These are phyloP conservation scores for Fusarium humuli DNA, from an alignment of 2,329 filamentous ascomycete genomes.

Conservation along the genomic window DNA sequence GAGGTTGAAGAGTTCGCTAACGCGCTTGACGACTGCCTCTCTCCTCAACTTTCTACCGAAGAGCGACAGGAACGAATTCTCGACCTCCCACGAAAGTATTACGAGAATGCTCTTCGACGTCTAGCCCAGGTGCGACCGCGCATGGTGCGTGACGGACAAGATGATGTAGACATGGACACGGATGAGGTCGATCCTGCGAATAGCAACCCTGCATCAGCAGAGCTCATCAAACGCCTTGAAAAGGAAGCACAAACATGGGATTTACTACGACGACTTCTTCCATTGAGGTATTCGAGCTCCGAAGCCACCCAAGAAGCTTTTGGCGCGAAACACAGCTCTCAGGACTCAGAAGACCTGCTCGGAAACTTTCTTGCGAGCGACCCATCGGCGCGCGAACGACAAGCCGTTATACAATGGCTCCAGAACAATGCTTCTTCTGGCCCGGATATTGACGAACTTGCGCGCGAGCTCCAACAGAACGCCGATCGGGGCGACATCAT, in stretches of 20 bases:
- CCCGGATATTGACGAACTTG: constrained; percentile 79
- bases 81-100: constrained; percentile 69
- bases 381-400: constrained; percentile 79
- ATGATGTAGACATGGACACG: constrained; percentile 67
- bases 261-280: constrained; percentile 79
- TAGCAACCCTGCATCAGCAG: constrained; percentile 41
- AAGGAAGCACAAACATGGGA: constrained; percentile 93
- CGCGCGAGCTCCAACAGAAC: constrained; percentile 79
- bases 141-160: constrained; percentile 50
- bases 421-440: constrained; percentile 79
- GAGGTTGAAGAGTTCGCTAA: constrained; percentile 91
- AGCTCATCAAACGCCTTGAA: constrained; percentile 68
- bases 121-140: constrained; percentile 49
- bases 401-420: constrained; percentile 86
- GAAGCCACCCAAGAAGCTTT: constrained; percentile 49
- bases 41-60: constrained; percentile 58
- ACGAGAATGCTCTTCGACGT: constrained; percentile 61
- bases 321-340: constrained; percentile 36
- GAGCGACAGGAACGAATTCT: constrained; percentile 75
- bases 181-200: constrained; percentile 60
- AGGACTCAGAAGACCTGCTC: constrained; percentile 59
- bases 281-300: constrained; percentile 69
- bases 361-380: constrained; percentile 80
- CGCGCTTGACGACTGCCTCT: constrained; percentile 79
- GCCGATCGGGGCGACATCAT: constrained; percentile 85